Conservation (phyloP, 2,329 filamentous ascomycete genomes). For the Ophiostoma triangulosporum region DNA sequence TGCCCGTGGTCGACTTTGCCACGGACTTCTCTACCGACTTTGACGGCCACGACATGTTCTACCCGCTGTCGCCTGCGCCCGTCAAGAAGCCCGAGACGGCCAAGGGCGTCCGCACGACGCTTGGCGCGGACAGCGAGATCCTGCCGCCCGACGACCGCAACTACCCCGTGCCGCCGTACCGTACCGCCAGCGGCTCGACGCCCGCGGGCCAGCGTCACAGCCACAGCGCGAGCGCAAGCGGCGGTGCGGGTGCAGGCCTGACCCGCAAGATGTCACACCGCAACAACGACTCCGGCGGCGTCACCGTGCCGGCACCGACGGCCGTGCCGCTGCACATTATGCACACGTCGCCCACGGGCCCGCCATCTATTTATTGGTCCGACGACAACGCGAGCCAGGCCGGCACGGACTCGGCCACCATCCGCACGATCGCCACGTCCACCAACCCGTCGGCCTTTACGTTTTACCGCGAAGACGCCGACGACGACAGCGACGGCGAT, state of each 20-base stretch:
- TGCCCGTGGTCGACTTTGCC: not conserved
- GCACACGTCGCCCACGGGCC: constrained; percentile 2
- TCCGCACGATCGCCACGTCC: constrained; percentile 2
- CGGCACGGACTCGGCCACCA: constrained; percentile 10
- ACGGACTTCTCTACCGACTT: not conserved
- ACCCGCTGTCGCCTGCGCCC: constrained; percentile 7
- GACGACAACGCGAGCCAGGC: constrained; percentile 13
- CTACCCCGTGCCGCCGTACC: constrained; percentile 2
- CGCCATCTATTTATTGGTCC: constrained; percentile 20
- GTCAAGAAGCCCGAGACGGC: constrained; percentile 4
- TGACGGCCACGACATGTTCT: constrained; percentile 7
- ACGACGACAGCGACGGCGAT: constrained; percentile 3
- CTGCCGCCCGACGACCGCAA: constrained; percentile 10
- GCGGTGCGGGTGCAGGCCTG: too few species aligned
- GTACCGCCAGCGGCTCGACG: not conserved
- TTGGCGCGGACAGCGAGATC: constrained; percentile 7
- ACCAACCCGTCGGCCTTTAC: constrained; percentile 22
- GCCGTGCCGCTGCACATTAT: constrained; percentile 3
- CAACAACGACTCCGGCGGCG: not conserved
- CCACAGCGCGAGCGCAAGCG: not conserved
- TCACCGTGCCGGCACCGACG: not conserved
- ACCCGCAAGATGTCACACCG: too few species aligned
- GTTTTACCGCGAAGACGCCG: constrained; percentile 27
- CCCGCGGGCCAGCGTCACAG: not conserved
- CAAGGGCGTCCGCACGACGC: not conserved